Percentiles rank a stretch among this genome's conserved stretches.
These are phyloP conservation scores for Trichoderma sp. DNA, from an alignment of 2,329 filamentous ascomycete species.

Conservation along the genomic window DNA sequence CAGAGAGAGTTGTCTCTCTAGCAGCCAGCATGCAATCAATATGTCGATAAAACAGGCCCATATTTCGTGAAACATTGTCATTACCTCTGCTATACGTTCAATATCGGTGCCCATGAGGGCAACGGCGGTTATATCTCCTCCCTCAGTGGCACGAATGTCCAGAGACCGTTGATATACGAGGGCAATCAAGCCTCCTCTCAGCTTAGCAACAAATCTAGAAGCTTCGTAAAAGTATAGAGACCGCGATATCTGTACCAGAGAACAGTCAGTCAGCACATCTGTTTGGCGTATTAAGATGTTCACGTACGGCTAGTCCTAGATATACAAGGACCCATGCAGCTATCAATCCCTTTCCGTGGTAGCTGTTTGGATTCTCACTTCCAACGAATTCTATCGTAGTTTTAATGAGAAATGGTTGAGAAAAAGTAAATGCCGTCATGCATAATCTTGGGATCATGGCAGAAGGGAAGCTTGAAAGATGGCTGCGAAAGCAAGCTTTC, in stretches of 20 bases:
- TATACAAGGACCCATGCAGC: conserved; percentile 41
- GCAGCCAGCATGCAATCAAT: conserved; percentile 38
- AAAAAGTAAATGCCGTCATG: conserved; percentile 36
- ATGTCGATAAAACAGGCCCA: conserved; percentile 40
- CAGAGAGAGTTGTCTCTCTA: conserved; percentile 37
- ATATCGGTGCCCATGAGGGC: conserved; percentile 43
- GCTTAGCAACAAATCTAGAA: conserved; percentile 33
- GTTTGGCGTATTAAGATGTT: neutral
- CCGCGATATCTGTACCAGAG: conserved; percentile 28
- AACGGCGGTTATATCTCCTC: conserved; percentile 36
- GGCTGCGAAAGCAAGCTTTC: conserved; percentile 30
- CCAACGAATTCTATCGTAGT: conserved; percentile 33
- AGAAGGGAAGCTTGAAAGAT: conserved; percentile 30
- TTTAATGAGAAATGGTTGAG: conserved; percentile 39
- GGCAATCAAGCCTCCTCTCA: conserved; percentile 35
- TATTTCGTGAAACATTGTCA: conserved; percentile 36
- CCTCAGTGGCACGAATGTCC: conserved; percentile 33
- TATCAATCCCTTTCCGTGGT: conserved; percentile 38
- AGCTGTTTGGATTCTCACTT: conserved; percentile 24
- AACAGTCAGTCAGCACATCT: neutral
- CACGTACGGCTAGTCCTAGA: conserved; percentile 38
- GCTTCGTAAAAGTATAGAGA: conserved; percentile 36
- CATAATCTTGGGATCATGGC: conserved; percentile 35
- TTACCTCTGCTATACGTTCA: conserved; percentile 36
- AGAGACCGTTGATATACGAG: conserved; percentile 36